These are phyloP conservation scores for barley (Hordeum vulgare) DNA, from an alignment of 176 grass and related monocot species.

Conservation along the genomic window DNA sequence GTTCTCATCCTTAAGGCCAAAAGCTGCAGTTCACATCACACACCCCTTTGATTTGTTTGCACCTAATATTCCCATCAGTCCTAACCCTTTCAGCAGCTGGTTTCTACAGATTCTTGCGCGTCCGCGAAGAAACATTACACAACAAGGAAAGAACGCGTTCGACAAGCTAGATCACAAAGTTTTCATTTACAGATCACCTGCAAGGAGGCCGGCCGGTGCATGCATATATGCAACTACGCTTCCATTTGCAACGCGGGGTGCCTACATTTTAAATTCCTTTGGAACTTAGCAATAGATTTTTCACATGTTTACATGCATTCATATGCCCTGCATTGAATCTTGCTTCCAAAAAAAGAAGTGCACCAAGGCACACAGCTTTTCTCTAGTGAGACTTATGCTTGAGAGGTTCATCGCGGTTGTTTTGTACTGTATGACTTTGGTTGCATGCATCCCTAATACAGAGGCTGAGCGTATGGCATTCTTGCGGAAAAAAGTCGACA, in stretches of 20 bases:
- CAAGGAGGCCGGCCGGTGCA: not conserved
- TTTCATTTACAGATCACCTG: not conserved
- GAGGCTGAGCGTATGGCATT: too few relatives aligned
- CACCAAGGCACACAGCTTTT: too few relatives aligned
- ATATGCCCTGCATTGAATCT: not conserved
- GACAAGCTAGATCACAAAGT: not conserved
- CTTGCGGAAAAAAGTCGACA: too few relatives aligned
- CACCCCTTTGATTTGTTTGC: not conserved
- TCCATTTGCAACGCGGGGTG: not conserved
- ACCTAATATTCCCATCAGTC: conserved; percentile 46
- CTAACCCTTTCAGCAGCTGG: conserved; percentile 18
- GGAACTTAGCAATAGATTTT: not conserved
- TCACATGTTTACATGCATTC: not conserved
- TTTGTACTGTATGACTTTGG: too few relatives aligned
- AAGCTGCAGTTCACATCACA: conserved; percentile 15
- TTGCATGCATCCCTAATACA: too few relatives aligned
- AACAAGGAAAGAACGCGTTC: conserved; percentile 3
- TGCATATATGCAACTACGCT: not conserved
- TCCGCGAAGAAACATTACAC: not conserved
- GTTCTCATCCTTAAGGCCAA: conserved; percentile 30
- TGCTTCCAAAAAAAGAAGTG: not conserved
- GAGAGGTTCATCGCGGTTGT: too few relatives aligned
- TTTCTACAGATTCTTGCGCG: conserved; percentile 37
- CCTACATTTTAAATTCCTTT: not conserved
- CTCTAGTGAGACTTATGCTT: too few relatives aligned